Conservation (phyloP, 352 stramenopile species). For the Pelagophyceae sp. region DNA sequence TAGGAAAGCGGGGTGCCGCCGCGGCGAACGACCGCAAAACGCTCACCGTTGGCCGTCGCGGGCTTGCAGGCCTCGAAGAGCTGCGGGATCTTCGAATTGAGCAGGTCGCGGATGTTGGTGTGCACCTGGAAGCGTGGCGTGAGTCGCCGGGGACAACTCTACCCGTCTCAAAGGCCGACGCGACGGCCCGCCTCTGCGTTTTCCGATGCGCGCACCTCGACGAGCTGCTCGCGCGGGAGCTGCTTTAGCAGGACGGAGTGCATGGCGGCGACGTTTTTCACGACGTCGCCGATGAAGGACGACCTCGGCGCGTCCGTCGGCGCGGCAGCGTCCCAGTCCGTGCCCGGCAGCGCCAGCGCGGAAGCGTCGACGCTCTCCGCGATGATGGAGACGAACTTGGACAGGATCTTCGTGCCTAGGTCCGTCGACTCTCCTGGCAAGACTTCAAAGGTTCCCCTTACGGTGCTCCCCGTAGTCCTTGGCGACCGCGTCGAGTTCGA, state of each 20-base stretch:
- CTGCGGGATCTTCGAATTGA: slow-evolving; percentile 68
- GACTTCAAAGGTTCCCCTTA: too few species aligned
- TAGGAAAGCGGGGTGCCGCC: too few species aligned
- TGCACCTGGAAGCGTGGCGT: too few species aligned
- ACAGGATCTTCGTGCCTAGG: slow-evolving; percentile 93
- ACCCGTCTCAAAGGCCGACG: too few species aligned
- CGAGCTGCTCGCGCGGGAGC: slow-evolving; percentile 81
- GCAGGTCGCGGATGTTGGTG: slow-evolving; percentile 74
- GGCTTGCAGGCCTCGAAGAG: slow-evolving; percentile 72
- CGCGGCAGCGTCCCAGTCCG: slow-evolving; percentile 46
- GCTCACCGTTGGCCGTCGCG: slow-evolving; percentile 56
- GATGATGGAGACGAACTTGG: slow-evolving; percentile 93
- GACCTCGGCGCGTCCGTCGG: slow-evolving; percentile 55
- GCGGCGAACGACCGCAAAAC: too few species aligned
- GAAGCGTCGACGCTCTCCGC: slow-evolving; percentile 84
- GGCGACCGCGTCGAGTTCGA: slow-evolving; percentile 86
- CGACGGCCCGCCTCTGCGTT: too few species aligned
- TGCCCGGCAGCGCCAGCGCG: slow-evolving; percentile 34
- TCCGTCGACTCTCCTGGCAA: too few species aligned
- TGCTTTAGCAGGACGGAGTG: slow-evolving; percentile 82
- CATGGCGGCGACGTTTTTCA: slow-evolving; percentile 84
- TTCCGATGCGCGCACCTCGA: slow-evolving; percentile 90
- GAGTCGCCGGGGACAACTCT: too few species aligned
- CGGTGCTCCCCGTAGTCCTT: slow-evolving; percentile 88
- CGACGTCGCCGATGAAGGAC: slow-evolving; percentile 82